A percentile compares a stretch with the other conserved stretches of the same genome.
Evolutionary conservation across 2,329 filamentous ascomycete genomes (phyloP).

Genomic region (Pseudogymnoascus sp.): DNA sequence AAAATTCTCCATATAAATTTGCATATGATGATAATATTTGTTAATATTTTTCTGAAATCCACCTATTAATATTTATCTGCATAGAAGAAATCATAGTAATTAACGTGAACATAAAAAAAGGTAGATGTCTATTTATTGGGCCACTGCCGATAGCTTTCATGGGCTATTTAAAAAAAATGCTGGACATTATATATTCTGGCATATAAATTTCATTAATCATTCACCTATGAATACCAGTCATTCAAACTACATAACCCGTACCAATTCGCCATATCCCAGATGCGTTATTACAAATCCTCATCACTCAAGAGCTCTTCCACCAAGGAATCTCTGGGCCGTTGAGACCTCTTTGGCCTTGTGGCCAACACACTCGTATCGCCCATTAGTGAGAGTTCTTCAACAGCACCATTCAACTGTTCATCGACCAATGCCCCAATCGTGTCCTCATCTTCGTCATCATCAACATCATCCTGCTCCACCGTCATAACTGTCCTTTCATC

Average conservation of each 20-base stretch:
- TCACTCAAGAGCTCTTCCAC: slow-evolving; percentile 26
- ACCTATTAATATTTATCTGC: neutral
- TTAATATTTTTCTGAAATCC: neutral
- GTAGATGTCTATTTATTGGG: neutral
- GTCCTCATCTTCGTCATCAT: slow-evolving; percentile 6
- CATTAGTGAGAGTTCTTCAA: neutral
- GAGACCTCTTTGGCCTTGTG: neutral
- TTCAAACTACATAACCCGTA: neutral
- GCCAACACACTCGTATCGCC: slow-evolving; percentile 1
- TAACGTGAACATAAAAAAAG: neutral
- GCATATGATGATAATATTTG: neutral
- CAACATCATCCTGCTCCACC: slow-evolving; percentile 10
- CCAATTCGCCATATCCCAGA: neutral
- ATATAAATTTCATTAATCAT: slow-evolving; percentile 2
- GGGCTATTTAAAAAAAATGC: neutral
- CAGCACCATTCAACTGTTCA: neutral
- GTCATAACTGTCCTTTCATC: slow-evolving; percentile 13
- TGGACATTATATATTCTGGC: neutral
- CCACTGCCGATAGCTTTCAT: neutral
- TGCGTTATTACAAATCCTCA: slow-evolving; percentile 17
- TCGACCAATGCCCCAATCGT: neutral
- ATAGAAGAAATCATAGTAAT: neutral
- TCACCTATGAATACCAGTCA: neutral
- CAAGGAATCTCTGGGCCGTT: slow-evolving; percentile 16
- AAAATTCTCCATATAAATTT: neutral